These are phyloP conservation scores for Tetrahymena borealis DNA, from an alignment of 73 alveolate species.

Conservation along the genomic window DNA sequence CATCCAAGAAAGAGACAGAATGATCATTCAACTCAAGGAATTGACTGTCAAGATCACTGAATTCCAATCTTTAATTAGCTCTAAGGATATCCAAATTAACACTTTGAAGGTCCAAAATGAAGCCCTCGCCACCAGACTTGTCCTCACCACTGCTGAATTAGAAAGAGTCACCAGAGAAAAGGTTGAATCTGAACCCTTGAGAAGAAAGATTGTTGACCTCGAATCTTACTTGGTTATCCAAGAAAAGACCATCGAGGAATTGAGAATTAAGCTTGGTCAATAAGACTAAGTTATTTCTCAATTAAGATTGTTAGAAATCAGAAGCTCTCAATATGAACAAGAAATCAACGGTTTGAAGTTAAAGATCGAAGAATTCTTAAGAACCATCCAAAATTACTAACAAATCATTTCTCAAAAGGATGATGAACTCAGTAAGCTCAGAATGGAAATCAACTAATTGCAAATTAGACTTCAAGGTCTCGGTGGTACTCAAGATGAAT, in stretches of 20 bases:
- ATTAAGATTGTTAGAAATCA: not conserved
- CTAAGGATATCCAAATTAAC: not conserved
- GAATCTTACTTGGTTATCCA: not conserved
- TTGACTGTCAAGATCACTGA: not conserved
- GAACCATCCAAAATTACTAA: too few relatives aligned
- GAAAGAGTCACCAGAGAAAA: not conserved
- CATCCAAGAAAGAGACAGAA: not conserved
- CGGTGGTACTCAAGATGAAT: too few relatives aligned
- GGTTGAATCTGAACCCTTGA: not conserved
- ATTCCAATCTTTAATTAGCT: not conserved
- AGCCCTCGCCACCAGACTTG: not conserved
- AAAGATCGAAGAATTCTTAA: too few relatives aligned
- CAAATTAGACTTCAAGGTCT: too few relatives aligned
- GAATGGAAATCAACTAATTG: too few relatives aligned
- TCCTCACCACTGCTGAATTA: slow-evolving; percentile 2
- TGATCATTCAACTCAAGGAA: not conserved
- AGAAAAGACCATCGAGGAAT: not conserved
- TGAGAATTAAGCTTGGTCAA: not conserved
- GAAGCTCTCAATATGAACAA: not conserved
- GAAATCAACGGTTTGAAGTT: not conserved
- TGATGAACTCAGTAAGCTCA: too few relatives aligned
- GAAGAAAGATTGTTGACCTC: not conserved
- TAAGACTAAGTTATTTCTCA: not conserved
- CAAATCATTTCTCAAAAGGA: too few relatives aligned
- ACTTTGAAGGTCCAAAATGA: not conserved